Percentiles rank a stretch among this genome's conserved stretches.
phyloP scores from a whole-genome alignment of 1,284 basidiomycete genomes.

The Cutaneotrichosporon cutaneum region DNA sequence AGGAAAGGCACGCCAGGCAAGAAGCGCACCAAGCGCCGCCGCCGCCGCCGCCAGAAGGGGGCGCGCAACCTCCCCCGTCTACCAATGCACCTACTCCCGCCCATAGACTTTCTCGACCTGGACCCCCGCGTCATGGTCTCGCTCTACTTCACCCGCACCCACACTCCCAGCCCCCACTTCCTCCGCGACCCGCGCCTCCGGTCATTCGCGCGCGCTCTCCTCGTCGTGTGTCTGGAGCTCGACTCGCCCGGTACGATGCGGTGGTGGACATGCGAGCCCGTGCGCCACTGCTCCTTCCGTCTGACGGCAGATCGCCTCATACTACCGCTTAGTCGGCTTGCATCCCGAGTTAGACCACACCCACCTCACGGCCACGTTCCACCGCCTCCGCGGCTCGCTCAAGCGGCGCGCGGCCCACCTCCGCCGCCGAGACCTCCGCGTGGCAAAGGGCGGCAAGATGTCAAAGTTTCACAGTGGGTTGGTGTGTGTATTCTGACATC shows the following conservation, averaged over 20 bases:
- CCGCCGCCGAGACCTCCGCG: neutral
- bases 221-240: slow-evolving; percentile 3
- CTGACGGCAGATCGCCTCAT: neutral
- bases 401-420: neutral
- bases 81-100: neutral
- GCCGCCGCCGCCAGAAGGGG: neutral
- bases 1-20: too few species aligned
- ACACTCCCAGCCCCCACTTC: neutral
- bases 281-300: neutral
- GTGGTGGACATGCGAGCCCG: slow-evolving; percentile 1
- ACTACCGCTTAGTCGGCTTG: neutral
- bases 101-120: neutral
- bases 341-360: neutral
- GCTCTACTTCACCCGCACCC: neutral
- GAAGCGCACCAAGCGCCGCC: neutral
- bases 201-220: neutral
- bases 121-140: neutral
- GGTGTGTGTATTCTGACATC: neutral
- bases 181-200: neutral
- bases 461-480: neutral
- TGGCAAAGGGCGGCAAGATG: neutral
- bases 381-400: neutral
- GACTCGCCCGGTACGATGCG: neutral
- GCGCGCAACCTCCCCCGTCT: neutral
- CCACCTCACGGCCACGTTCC: slow-evolving; percentile 3